Evolutionary conservation across 2,329 filamentous ascomycete species (phyloP).

Genomic region (Xylariaceae sp.): DNA sequence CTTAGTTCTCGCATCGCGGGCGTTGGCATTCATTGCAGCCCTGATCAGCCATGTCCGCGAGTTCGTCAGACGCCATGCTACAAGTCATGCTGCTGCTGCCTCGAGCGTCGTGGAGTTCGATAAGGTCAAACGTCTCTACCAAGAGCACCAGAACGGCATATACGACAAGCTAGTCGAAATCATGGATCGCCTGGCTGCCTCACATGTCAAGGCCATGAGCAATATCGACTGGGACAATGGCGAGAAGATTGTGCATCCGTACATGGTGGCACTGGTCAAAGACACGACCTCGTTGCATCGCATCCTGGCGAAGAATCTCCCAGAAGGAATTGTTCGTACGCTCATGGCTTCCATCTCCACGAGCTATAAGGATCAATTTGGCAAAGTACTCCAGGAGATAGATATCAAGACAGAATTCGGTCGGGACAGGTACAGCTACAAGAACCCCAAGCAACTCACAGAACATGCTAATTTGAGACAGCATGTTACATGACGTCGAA

Average conservation of each 20-base stretch:
- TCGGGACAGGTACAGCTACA: background rate
- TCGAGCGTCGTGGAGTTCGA: conserved; percentile 75
- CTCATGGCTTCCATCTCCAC: background rate
- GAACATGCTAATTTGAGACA: background rate
- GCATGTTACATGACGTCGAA: background rate
- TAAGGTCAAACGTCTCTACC: conserved; percentile 70
- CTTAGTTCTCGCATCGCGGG: conserved; percentile 82
- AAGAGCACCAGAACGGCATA: conserved; percentile 84
- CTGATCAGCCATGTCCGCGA: conserved; percentile 86
- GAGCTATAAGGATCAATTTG: background rate
- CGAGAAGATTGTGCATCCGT: conserved; percentile 47
- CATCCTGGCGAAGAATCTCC: background rate
- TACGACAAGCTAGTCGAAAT: conserved; percentile 91
- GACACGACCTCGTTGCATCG: conserved; percentile 52
- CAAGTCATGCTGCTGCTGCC: conserved; percentile 35
- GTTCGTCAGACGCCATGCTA: conserved; percentile 70
- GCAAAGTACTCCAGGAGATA: background rate
- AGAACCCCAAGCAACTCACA: background rate
- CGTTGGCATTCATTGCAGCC: conserved; percentile 75
- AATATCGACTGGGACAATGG: conserved; percentile 59
- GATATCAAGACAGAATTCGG: background rate
- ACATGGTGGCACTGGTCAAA: conserved; percentile 80
- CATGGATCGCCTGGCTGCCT: conserved; percentile 53
- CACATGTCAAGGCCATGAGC: conserved; percentile 67
- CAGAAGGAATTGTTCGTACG: background rate